These are phyloP conservation scores for Cryptococcus amylolentus DNA, from an alignment of 1,284 basidiomycete genomes.

Conservation along the genomic window DNA sequence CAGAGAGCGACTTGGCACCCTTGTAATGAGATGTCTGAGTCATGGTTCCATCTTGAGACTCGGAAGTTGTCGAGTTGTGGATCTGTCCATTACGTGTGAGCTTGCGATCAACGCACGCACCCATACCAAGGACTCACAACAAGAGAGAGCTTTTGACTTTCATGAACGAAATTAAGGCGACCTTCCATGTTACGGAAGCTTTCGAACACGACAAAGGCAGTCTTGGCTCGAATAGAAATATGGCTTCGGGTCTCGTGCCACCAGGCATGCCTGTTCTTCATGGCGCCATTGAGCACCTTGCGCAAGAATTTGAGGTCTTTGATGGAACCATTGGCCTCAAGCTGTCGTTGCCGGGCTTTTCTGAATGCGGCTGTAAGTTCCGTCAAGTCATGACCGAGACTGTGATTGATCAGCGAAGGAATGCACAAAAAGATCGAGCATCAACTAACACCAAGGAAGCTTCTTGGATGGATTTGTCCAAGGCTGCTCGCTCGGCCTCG, in stretches of 20 bases:
- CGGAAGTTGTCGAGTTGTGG: constrained; percentile 25
- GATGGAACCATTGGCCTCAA: constrained; percentile 2
- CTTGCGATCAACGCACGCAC: neutral
- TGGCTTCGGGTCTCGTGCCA: constrained; percentile 86
- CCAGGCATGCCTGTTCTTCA: constrained; percentile 59
- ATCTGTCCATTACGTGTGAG: constrained; percentile 12
- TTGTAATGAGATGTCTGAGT: constrained; percentile 57
- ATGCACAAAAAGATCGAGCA: neutral
- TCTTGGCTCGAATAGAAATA: constrained; percentile 78
- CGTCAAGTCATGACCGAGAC: constrained; percentile 72
- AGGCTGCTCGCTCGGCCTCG: constrained; percentile 60
- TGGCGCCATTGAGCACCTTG: constrained; percentile 39
- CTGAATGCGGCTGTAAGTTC: constrained; percentile 68
- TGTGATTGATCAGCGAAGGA: constrained; percentile 32
- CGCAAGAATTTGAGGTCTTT: constrained; percentile 11
- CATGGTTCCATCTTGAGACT: constrained; percentile 8
- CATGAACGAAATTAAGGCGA: constrained; percentile 74
- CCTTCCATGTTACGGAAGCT: constrained; percentile 81
- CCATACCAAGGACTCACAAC: constrained; percentile 55
- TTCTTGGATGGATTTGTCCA: constrained; percentile 64
- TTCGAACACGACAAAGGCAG: constrained; percentile 77
- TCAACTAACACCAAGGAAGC: constrained; percentile 62
- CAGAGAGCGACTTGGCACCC: constrained; percentile 62
- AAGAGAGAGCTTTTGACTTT: constrained; percentile 62
- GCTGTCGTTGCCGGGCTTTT: neutral